phyloP scores from a whole-genome alignment of 177 flowering plant species.

The Vitis hybrid region DNA sequence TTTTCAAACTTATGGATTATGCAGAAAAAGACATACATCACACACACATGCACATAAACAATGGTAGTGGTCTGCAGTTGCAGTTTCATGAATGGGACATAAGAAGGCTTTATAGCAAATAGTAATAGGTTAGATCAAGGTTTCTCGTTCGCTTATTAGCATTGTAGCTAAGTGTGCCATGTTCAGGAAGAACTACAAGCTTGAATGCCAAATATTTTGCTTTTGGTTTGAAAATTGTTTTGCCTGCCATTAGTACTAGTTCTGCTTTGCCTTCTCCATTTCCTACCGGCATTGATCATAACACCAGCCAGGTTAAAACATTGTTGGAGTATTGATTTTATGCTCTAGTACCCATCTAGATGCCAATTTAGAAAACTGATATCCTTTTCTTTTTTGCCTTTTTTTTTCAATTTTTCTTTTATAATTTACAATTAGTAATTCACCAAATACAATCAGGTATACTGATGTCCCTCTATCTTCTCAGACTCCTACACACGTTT shows the following conservation, averaged over 20 bases:
- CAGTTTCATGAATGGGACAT: background rate
- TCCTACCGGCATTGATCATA: background rate
- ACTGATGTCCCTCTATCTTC: constrained; percentile 8
- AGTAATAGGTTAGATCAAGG: too few relatives aligned
- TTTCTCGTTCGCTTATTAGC: background rate
- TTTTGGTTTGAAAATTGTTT: background rate
- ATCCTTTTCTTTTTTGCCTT: too few relatives aligned
- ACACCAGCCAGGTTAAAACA: background rate
- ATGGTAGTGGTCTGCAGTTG: background rate
- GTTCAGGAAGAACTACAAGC: too few relatives aligned
- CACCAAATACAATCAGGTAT: background rate
- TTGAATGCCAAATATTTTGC: background rate
- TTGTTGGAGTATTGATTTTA: background rate
- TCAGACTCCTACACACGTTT: constrained; percentile 95
- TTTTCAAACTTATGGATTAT: background rate
- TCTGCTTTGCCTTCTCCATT: background rate
- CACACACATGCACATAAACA: background rate
- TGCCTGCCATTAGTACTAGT: background rate
- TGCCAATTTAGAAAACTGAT: too few relatives aligned
- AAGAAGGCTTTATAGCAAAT: background rate
- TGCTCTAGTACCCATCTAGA: background rate
- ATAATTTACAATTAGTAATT: background rate
- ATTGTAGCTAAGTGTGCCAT: background rate
- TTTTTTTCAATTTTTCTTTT: background rate
- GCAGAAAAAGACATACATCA: background rate